Base-by-base conservation (phyloP, 1,139 yeast genomes). In the Sugiyamaella neomexicana region DNA sequence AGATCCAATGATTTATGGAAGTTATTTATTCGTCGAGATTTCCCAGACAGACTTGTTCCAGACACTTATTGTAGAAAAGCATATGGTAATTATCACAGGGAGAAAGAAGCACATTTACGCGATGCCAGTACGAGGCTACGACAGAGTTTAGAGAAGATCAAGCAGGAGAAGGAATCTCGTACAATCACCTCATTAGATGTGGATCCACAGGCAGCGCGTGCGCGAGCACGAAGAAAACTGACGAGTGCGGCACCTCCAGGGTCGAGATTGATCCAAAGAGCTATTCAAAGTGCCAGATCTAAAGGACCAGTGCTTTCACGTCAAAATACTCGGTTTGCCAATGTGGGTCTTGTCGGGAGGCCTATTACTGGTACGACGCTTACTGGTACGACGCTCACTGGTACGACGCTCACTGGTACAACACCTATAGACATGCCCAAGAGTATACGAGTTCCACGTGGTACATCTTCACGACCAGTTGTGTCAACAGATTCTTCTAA, bases 81-180 rank as follows among this genome's bases (percentile, higher is more conserved):
- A 1, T 67, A 67, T 54, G 54, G 46, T 13, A 57, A 58, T 47
- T 63, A 63, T 47, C 51, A 57, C 47, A 63, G 61, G 47, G 69
- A 66, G 38, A 56, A 62, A 45, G 61, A 65, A 52, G 49, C 52
- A 16, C 65, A 55, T 34, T 54, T 66, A 44, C 50, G 60, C 29
- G 64, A 63, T 34, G 68, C 70, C 15, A 59, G 67, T 46, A 53
- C 55, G 8, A 54, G 66, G 44, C 55, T 68, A 27, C 55, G 67
- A 8, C 58, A 56, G 40, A 58, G 64, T 38, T 58, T 63, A 56
- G 56, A 55, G 36, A 58, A 58, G 55, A 46, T 60, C 37, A 52
- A 60, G 31, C 52, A 61, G 46, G 68, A 64, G 47, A 63, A 61
- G 49, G 66, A 62, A 13, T 55, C 63, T 1, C 52, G 63, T 17